Percentiles rank a stretch among this genome's conserved stretches.
Conservation (phyloP, 75 land plant genomes). For the Larix kaempferi region DNA sequence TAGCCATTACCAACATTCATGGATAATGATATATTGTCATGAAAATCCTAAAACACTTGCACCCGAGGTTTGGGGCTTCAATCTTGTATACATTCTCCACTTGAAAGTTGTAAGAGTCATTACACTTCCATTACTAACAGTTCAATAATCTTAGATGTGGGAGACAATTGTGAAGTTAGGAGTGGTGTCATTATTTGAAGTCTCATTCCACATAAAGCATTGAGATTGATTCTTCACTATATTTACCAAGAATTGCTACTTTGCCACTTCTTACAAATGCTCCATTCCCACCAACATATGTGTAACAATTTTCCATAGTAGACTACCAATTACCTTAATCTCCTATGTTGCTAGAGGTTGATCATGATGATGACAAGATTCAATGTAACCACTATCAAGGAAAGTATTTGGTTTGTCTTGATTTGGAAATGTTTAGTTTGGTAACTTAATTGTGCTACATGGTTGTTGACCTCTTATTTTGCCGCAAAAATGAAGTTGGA, state of each 20-base stretch:
- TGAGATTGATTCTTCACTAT: background rate
- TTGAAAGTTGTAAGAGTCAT: too few species aligned
- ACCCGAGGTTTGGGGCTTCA: too few species aligned
- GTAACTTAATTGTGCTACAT: too few species aligned
- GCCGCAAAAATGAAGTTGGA: background rate
- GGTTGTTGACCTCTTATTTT: too few species aligned
- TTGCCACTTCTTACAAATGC: background rate
- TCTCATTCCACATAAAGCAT: background rate
- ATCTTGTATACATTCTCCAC: too few species aligned
- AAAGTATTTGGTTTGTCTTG: background rate
- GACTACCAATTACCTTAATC: background rate
- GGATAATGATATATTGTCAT: too few species aligned
- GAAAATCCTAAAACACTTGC: too few species aligned
- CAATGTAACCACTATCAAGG: background rate
- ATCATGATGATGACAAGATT: background rate
- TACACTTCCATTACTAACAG: background rate
- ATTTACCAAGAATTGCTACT: background rate
- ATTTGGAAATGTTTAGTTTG: background rate
- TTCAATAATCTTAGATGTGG: background rate
- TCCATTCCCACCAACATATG: background rate
- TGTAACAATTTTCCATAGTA: background rate
- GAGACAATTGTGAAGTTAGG: background rate
- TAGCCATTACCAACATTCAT: too few species aligned
- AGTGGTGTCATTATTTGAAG: background rate
- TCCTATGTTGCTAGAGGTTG: background rate